Percentiles rank a stretch among this genome's conserved stretches.
Evolutionary conservation across 2,329 filamentous ascomycete species (phyloP).

Genomic region (Claviceps paspali): DNA sequence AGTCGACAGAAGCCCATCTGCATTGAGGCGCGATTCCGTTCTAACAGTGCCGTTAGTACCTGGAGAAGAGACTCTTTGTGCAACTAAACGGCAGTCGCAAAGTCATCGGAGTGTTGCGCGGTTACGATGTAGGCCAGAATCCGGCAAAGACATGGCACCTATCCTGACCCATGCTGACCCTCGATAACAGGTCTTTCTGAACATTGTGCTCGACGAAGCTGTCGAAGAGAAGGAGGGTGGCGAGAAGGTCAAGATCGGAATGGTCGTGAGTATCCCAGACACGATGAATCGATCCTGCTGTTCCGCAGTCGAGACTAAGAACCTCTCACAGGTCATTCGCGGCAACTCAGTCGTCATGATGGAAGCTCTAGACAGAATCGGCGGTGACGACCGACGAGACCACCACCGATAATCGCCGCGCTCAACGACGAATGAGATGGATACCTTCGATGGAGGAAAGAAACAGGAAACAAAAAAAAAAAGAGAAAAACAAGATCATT

Average conservation of each 20-base stretch:
- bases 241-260: slow-evolving; percentile 80
- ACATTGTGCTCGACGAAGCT: slow-evolving; percentile 94
- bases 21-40: background rate
- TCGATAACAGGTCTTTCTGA: slow-evolving; percentile 68
- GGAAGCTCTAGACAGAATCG: slow-evolving; percentile 61
- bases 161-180: no score
- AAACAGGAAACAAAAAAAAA: background rate
- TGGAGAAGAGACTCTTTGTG: slow-evolving; percentile 97
- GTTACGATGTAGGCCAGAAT: slow-evolving; percentile 94
- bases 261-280: slow-evolving; percentile 61
- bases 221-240: slow-evolving; percentile 87
- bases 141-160: no score
- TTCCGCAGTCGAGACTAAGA: no score
- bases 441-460: background rate
- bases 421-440: slow-evolving; percentile 7
- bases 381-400: slow-evolving; percentile 38
- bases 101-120: slow-evolving; percentile 83
- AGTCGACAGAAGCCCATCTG: background rate
- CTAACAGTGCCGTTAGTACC: slow-evolving; percentile 50
- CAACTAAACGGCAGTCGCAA: slow-evolving; percentile 96
- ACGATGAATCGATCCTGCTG: no score
- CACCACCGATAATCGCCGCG: slow-evolving; percentile 13
- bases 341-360: slow-evolving; percentile 98
- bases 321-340: slow-evolving; percentile 57
- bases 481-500: slow-evolving; percentile 8